Evolutionary conservation across 352 stramenopile species (phyloP).

Genomic region (Nothophytophthora sp.): DNA sequence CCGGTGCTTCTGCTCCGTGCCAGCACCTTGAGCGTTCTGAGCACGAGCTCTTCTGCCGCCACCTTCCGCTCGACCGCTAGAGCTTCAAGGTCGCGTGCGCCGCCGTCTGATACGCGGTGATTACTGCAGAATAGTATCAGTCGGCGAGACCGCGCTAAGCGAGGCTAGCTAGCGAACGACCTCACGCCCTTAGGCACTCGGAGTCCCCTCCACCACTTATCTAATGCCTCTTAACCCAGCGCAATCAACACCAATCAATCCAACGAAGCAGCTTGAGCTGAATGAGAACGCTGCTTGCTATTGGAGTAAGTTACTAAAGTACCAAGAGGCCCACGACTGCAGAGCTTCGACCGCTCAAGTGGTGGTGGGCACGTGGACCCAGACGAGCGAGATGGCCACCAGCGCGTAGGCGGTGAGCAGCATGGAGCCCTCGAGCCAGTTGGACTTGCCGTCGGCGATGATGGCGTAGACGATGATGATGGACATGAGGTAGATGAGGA

Average conservation of each 20-base stretch:
- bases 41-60: slow-evolving; percentile 16
- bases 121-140: no score
- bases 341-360: slow-evolving; percentile 29
- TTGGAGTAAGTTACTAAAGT: slow-evolving; percentile 8
- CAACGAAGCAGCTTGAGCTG: no score
- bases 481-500: slow-evolving; percentile 95
- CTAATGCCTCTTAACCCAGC: slow-evolving; percentile 9
- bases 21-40: slow-evolving; percentile 18
- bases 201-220: slow-evolving; percentile 19
- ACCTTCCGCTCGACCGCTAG: slow-evolving; percentile 17
- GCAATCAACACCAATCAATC: background rate
- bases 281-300: no score
- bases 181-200: slow-evolving; percentile 7
- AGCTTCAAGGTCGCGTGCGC: no score
- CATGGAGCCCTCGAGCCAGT: slow-evolving; percentile 93
- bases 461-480: slow-evolving; percentile 96
- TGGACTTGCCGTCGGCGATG: slow-evolving; percentile 90
- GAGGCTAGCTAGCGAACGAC: slow-evolving; percentile 4
- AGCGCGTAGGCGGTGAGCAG: slow-evolving; percentile 91
- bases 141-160: background rate
- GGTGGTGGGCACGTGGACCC: slow-evolving; percentile 65
- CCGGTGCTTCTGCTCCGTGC: slow-evolving; percentile 17
- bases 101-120: no score
- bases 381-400: slow-evolving; percentile 83
- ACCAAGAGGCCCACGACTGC: background rate